phyloP scores from a whole-genome alignment of 1,139 yeast species.

The Lodderomyces margitis region DNA sequence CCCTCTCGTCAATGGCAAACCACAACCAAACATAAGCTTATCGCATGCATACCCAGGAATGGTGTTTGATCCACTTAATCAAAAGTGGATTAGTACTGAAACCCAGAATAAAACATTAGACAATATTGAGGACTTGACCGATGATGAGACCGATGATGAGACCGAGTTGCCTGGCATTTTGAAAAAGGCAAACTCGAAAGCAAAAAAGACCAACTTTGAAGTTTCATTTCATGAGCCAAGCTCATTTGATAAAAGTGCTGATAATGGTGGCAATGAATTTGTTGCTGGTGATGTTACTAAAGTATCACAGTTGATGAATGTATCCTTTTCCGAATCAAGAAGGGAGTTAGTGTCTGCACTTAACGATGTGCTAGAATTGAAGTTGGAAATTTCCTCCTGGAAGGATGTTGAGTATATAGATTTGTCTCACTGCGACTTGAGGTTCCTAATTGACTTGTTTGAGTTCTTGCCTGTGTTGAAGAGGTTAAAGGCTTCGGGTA shows the following conservation, averaged over 20 bases:
- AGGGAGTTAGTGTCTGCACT: constrained; percentile 45
- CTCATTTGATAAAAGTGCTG: constrained; percentile 2
- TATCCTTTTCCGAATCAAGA: constrained; percentile 51
- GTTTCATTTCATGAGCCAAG: constrained; percentile 41
- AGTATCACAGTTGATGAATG: constrained; percentile 42
- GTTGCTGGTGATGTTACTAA: constrained; percentile 34
- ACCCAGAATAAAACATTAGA: constrained; percentile 38
- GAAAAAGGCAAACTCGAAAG: constrained; percentile 13
- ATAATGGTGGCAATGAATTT: neutral
- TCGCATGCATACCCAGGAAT: constrained; percentile 40
- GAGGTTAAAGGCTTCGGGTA: constrained; percentile 39
- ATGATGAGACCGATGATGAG: constrained; percentile 11
- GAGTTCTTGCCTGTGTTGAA: constrained; percentile 44
- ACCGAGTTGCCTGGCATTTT: constrained; percentile 13
- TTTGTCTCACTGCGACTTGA: constrained; percentile 31
- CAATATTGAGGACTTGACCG: constrained; percentile 43
- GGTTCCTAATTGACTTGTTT: constrained; percentile 43
- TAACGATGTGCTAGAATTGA: constrained; percentile 40
- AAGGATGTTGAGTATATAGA: constrained; percentile 35
- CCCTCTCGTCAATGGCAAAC: constrained; percentile 26
- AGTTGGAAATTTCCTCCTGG: constrained; percentile 39
- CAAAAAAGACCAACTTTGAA: constrained; percentile 27
- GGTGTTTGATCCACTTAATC: constrained; percentile 37
- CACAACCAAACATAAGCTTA: constrained; percentile 34
- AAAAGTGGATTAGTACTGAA: constrained; percentile 35